Percentiles rank a stretch among this genome's conserved stretches.
These are phyloP conservation scores for Mycena galericulata DNA, from an alignment of 768 basidiomycete species.

Conservation along the genomic window DNA sequence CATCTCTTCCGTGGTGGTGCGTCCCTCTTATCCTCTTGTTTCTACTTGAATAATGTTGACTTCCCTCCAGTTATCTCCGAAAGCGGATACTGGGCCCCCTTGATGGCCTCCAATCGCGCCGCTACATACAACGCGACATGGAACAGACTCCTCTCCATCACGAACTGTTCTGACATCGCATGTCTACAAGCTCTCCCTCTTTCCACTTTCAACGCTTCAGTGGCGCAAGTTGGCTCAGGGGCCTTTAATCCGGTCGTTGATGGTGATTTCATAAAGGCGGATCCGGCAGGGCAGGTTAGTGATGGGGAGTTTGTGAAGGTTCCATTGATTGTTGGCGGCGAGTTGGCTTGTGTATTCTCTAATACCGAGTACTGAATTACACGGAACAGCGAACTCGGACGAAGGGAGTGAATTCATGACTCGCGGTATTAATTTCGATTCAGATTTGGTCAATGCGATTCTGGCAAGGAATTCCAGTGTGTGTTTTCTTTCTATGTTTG, in stretches of 20 bases:
- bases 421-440: constrained; percentile 27
- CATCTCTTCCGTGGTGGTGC: constrained; percentile 27
- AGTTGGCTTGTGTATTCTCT: constrained; percentile 25
- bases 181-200: constrained; percentile 28
- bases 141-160: constrained; percentile 29
- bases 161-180: constrained; percentile 28
- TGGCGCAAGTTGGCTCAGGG: constrained; percentile 27
- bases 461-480: constrained; percentile 24
- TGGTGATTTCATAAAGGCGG: constrained; percentile 28
- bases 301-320: constrained; percentile 24
- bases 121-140: constrained; percentile 28
- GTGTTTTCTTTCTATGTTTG: constrained; percentile 25
- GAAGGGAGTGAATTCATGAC: constrained; percentile 25
- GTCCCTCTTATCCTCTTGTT: constrained; percentile 26
- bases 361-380: constrained; percentile 24
- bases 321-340: constrained; percentile 27
- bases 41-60: constrained; percentile 19
- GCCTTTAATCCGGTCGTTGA: constrained; percentile 27
- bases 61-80: constrained; percentile 24
- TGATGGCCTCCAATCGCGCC: constrained; percentile 27
- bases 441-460: constrained; percentile 27
- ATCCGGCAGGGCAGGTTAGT: constrained; percentile 29
- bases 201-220: constrained; percentile 28
- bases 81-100: constrained; percentile 25
- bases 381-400: constrained; percentile 27